A percentile compares a stretch with the other conserved stretches of the same genome.
Evolutionary conservation across 345 rosid species (phyloP).

Genomic region (Euphorbia peplus): DNA sequence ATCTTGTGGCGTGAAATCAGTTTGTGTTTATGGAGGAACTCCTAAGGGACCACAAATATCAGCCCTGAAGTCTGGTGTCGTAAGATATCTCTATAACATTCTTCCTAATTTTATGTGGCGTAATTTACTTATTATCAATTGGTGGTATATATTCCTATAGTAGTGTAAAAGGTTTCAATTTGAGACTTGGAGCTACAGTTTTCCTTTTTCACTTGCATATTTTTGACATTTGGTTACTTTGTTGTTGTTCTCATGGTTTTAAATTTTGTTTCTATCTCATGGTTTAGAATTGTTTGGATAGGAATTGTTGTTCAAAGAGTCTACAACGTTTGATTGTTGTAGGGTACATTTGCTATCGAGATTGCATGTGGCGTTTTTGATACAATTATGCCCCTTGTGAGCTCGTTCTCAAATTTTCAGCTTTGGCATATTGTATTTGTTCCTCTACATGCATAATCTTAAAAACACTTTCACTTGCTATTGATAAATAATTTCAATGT

Average conservation of each 20-base stretch:
- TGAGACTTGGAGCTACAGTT: not conserved
- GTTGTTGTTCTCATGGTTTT: conserved; percentile 5
- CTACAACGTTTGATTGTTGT: not conserved
- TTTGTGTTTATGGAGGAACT: conserved; percentile 87
- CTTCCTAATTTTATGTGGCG: conserved; percentile 5
- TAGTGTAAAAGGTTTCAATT: not conserved
- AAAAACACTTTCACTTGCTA: not conserved
- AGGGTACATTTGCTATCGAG: not conserved
- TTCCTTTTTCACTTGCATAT: not conserved
- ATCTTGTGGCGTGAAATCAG: conserved; percentile 65
- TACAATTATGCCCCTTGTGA: not conserved
- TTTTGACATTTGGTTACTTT: not conserved
- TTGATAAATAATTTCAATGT: not conserved
- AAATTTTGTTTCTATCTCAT: too few relatives aligned
- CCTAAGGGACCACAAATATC: conserved; percentile 79
- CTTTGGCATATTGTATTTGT: not conserved
- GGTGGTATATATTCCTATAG: not conserved
- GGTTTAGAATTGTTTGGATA: not conserved
- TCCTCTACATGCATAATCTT: too few relatives aligned
- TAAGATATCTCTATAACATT: conserved; percentile 34
- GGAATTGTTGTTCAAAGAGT: not conserved
- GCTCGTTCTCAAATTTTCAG: not conserved
- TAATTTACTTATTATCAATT: not conserved
- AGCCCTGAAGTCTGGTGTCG: conserved; percentile 73
- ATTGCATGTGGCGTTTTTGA: not conserved